phyloP scores from a whole-genome alignment of 495 filamentous ascomycete genomes.

The Penicillium bovifimosum region DNA sequence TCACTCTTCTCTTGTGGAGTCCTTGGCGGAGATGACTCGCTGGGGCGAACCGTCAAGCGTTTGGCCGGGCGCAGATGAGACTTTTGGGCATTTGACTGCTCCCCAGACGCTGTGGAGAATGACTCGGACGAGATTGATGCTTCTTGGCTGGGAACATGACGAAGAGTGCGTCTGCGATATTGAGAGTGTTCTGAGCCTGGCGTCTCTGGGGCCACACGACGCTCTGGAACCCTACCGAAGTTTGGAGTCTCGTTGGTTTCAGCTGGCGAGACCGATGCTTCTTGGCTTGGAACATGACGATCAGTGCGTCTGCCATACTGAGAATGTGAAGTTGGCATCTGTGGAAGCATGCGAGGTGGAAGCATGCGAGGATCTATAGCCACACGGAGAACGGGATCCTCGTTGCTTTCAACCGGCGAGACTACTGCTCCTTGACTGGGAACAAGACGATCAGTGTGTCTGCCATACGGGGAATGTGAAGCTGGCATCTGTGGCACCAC shows the following conservation, averaged over 20 bases:
- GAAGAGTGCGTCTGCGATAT: conserved; percentile 27
- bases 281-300: too few species aligned
- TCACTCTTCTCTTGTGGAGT: conserved; percentile 10
- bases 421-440: too few species aligned
- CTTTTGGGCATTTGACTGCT: conserved; percentile 20
- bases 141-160: conserved; percentile 30
- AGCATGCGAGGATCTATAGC: too few species aligned
- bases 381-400: conserved; percentile 29
- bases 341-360: too few species aligned
- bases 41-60: not conserved
- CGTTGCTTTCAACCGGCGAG: conserved; percentile 27
- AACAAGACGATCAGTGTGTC: too few species aligned
- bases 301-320: too few species aligned
- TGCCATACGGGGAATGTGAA: too few species aligned
- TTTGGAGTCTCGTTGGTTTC: too few species aligned
- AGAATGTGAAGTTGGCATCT: too few species aligned
- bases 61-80: not conserved
- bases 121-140: conserved; percentile 28
- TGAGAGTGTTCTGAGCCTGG: too few species aligned
- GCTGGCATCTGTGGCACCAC: too few species aligned
- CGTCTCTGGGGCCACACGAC: conserved; percentile 29
- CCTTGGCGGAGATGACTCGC: not conserved
- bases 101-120: conserved; percentile 26
- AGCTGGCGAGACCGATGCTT: too few species aligned
- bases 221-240: conserved; percentile 30